Evolutionary conservation across 768 basidiomycete species (phyloP).

Genomic region (Tubosaeta sp.): DNA sequence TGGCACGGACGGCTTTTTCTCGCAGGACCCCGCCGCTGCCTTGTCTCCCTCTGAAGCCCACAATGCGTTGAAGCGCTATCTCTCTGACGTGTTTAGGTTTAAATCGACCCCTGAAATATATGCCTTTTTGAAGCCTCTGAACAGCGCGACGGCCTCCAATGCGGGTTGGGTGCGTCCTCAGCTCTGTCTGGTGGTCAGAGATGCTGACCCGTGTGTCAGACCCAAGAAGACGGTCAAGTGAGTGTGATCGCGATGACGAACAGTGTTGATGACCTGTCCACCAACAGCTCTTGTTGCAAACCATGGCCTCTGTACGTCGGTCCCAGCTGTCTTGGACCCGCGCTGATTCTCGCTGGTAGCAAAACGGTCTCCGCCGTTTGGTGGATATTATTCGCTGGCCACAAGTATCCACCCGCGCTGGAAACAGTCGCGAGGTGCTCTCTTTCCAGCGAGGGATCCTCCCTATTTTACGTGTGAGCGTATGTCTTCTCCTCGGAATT

Average conservation of each 20-base stretch:
- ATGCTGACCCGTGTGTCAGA: constrained; percentile 25
- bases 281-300: constrained; percentile 37
- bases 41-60: constrained; percentile 48
- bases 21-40: constrained; percentile 24
- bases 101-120: constrained; percentile 39
- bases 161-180: constrained; percentile 37
- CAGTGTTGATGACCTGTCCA: neutral
- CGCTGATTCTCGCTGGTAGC: constrained; percentile 25
- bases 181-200: neutral
- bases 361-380: constrained; percentile 48
- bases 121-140: constrained; percentile 37
- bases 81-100: constrained; percentile 44
- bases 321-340: neutral
- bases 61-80: constrained; percentile 39
- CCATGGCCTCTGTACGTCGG: constrained; percentile 35
- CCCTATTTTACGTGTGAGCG: constrained; percentile 47
- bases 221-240: constrained; percentile 51
- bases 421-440: constrained; percentile 31
- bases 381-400: constrained; percentile 46
- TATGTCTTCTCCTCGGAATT: neutral
- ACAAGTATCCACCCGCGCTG: constrained; percentile 37
- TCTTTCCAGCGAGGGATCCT: constrained; percentile 60
- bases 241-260: constrained; percentile 10
- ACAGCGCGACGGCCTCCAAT: constrained; percentile 37
- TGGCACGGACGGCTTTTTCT: constrained; percentile 42